Conservation (phyloP, 225 moss, liverwort and hornwort genomes). For the Physcomitrellopsis africana region DNA sequence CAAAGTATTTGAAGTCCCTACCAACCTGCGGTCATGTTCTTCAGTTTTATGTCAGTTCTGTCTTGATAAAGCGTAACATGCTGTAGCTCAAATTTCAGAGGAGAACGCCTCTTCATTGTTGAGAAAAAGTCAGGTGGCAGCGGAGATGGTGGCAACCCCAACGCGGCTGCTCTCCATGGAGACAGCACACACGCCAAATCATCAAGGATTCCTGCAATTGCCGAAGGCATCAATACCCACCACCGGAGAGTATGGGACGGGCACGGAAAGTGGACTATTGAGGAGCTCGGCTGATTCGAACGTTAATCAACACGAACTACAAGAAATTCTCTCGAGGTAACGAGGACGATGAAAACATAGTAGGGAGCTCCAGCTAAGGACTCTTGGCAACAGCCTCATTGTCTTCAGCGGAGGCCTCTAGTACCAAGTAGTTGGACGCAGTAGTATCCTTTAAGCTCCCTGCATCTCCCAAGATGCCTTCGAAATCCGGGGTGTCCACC, state of each 20-base stretch:
- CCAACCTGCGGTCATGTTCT: background rate
- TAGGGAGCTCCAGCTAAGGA: background rate
- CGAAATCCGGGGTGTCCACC: slow-evolving; percentile 19
- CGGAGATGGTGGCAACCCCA: slow-evolving; percentile 16
- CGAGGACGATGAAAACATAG: background rate
- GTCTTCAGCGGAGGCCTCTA: background rate
- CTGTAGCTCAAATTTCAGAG: background rate
- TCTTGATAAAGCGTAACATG: slow-evolving; percentile 1
- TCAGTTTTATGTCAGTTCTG: slow-evolving; percentile 10
- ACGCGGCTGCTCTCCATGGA: slow-evolving; percentile 32
- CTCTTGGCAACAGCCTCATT: background rate
- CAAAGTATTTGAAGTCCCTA: background rate
- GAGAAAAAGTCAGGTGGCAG: background rate
- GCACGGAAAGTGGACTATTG: slow-evolving; percentile 12
- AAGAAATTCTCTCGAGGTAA: background rate
- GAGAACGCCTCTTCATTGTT: background rate
- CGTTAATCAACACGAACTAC: slow-evolving; percentile 24
- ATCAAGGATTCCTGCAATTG: slow-evolving; percentile 38
- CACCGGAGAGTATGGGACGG: slow-evolving; percentile 2
- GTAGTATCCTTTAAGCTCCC: background rate
- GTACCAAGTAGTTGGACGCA: slow-evolving; percentile 9
- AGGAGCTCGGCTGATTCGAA: background rate
- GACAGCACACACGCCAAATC: slow-evolving; percentile 36
- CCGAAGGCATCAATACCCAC: slow-evolving; percentile 17
- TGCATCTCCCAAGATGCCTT: slow-evolving; percentile 21